These are phyloP conservation scores for Backusella tarrabulga DNA, from an alignment of 192 early-diverging fungal species.

Conservation along the genomic window DNA sequence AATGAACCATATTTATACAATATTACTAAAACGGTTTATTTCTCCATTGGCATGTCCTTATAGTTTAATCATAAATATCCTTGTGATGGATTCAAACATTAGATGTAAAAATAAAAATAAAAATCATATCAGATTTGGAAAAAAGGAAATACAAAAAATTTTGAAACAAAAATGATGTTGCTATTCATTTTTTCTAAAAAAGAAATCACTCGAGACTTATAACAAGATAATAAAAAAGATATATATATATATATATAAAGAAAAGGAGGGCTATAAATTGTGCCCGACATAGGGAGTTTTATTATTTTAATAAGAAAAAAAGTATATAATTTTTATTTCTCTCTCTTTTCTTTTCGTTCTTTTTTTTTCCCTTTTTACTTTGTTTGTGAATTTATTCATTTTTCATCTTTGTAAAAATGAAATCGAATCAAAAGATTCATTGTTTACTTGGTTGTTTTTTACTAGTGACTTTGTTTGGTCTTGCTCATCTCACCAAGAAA, in stretches of 20 bases:
- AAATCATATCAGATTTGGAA: neutral
- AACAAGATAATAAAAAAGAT: neutral
- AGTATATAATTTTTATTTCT: neutral
- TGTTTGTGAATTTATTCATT: neutral
- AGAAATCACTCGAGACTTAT: neutral
- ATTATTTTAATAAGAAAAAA: conserved; percentile 5
- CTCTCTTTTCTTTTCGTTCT: neutral
- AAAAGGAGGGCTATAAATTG: neutral
- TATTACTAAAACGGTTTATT: neutral
- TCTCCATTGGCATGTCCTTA: neutral
- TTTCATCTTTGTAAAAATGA: conserved; percentile 1
- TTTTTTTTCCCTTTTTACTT: neutral
- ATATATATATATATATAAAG: neutral
- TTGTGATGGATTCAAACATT: neutral
- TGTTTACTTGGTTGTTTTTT: conserved; percentile 4
- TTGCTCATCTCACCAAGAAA: neutral
- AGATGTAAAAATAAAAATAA: neutral
- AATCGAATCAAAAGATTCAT: conserved; percentile 4
- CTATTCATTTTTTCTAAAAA: neutral
- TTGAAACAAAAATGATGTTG: neutral
- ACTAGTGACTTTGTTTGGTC: neutral
- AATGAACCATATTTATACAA: conserved; percentile 3
- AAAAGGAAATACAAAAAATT: neutral
- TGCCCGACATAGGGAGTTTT: neutral
- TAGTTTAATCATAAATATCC: neutral